Conservation (phyloP, 1,284 basidiomycete species). For the Paramarasmius palmivorus region DNA sequence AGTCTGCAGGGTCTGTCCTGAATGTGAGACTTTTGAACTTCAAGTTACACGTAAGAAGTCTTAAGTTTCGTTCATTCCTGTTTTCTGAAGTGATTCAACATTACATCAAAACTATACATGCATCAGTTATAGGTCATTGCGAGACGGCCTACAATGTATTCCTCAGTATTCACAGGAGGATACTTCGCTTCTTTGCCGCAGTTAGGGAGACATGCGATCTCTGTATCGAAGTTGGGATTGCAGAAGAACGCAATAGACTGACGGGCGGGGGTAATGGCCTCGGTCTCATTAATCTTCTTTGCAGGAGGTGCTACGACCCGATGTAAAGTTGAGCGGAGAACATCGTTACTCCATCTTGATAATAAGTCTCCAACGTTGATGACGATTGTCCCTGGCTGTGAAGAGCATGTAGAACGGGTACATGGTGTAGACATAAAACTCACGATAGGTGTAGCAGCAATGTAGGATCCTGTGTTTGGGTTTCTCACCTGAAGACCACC, state of each 20-base stretch:
- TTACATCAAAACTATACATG: not conserved
- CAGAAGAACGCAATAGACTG: slow-evolving; percentile 89
- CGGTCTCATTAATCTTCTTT: slow-evolving; percentile 46
- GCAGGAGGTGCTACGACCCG: slow-evolving; percentile 76
- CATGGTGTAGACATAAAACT: slow-evolving; percentile 25
- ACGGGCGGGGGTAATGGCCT: slow-evolving; percentile 61
- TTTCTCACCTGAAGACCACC: slow-evolving; percentile 85
- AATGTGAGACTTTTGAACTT: too few relatives aligned
- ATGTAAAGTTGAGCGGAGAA: slow-evolving; percentile 78
- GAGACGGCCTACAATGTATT: slow-evolving; percentile 76
- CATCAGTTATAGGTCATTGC: slow-evolving; percentile 50
- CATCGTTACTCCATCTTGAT: slow-evolving; percentile 83
- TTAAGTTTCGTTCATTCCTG: too few relatives aligned
- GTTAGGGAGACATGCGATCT: slow-evolving; percentile 74
- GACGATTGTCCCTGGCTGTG: slow-evolving; percentile 75
- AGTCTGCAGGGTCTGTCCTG: too few relatives aligned
- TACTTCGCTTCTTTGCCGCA: slow-evolving; percentile 66
- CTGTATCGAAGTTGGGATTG: slow-evolving; percentile 75
- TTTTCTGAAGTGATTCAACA: too few relatives aligned
- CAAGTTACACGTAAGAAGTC: too few relatives aligned
- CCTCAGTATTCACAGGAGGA: slow-evolving; percentile 66
- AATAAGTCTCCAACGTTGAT: slow-evolving; percentile 85
- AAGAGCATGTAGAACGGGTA: slow-evolving; percentile 14
- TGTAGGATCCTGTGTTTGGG: slow-evolving; percentile 68
- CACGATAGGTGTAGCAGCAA: slow-evolving; percentile 77